Evolutionary conservation across 2,329 filamentous ascomycete genomes (phyloP).

Genomic region (Grosmannia clavigera): DNA sequence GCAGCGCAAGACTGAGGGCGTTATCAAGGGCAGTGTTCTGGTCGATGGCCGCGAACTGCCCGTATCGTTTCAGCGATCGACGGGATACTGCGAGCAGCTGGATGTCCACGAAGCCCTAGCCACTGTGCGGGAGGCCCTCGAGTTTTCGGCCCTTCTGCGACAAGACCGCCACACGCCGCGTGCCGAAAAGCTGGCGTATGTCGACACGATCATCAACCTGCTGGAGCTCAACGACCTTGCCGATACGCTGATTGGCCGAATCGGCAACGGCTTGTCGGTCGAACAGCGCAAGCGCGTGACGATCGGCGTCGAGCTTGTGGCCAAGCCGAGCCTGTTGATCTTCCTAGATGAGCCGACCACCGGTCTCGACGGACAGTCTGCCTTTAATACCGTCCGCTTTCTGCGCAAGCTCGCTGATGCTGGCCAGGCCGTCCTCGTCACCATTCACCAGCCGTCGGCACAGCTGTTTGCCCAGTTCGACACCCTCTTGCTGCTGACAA

Average conservation of each 20-base stretch:
- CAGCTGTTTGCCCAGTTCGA: conserved; percentile 57
- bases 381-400: conserved; percentile 53
- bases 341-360: conserved; percentile 53
- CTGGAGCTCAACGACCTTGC: conserved; percentile 35
- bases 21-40: conserved; percentile 33
- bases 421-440: conserved; percentile 56
- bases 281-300: conserved; percentile 44
- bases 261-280: conserved; percentile 40
- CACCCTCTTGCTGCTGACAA: conserved; percentile 49
- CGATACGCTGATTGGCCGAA: conserved; percentile 32
- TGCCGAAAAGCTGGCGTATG: conserved; percentile 62
- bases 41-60: conserved; percentile 45
- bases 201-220: conserved; percentile 63
- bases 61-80: conserved; percentile 46
- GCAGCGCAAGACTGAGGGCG: conserved; percentile 47
- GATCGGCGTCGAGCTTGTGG: conserved; percentile 49
- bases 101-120: conserved; percentile 50
- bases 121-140: conserved; percentile 50
- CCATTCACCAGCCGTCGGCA: conserved; percentile 58
- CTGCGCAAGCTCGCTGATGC: conserved; percentile 53
- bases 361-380: conserved; percentile 56
- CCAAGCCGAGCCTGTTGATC: conserved; percentile 45
- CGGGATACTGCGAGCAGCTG: conserved; percentile 50
- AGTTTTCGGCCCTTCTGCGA: conserved; percentile 49
- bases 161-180: conserved; percentile 49